Conservation (phyloP, 1,284 basidiomycete genomes). For the Ganoderma multipileum region DNA sequence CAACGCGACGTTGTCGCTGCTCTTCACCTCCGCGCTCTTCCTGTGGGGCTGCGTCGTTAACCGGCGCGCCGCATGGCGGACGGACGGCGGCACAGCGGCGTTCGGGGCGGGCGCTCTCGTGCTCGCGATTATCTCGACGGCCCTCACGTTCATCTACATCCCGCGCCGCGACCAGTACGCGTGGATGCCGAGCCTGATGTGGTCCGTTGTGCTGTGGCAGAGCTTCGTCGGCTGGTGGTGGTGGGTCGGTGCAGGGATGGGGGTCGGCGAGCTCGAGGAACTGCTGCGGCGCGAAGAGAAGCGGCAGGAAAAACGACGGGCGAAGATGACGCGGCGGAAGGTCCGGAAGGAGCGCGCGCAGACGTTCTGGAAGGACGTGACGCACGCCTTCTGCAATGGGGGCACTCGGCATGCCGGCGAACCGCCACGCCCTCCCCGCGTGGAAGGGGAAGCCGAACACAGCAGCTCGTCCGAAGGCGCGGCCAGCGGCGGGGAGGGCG, state of each 20-base stretch:
- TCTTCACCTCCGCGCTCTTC: conserved; percentile 90
- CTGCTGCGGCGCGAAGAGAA: conserved; percentile 65
- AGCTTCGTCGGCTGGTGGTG: conserved; percentile 95
- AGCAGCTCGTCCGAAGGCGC: conserved; percentile 24
- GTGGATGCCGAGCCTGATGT: conserved; percentile 88
- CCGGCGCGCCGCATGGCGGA: conserved; percentile 91
- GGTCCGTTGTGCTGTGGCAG: conserved; percentile 92
- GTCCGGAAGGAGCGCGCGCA: conserved; percentile 55
- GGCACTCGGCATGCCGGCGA: not conserved
- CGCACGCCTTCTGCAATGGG: conserved; percentile 41
- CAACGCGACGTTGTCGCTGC: conserved; percentile 92
- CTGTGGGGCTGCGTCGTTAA: conserved; percentile 96
- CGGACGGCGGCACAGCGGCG: conserved; percentile 93
- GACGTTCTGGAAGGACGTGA: conserved; percentile 60
- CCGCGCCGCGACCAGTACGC: conserved; percentile 80
- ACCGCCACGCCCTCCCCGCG: not conserved
- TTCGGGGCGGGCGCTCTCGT: conserved; percentile 87
- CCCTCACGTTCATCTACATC: conserved; percentile 88
- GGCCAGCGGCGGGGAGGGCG: conserved; percentile 11
- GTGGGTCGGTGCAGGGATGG: conserved; percentile 94
- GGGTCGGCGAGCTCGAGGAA: conserved; percentile 67
- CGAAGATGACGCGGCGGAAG: conserved; percentile 45
- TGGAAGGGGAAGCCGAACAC: conserved; percentile 1
- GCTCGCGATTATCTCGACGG: conserved; percentile 82
- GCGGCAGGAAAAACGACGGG: conserved; percentile 54